A percentile compares a stretch with the other conserved stretches of the same genome.
These are phyloP conservation scores for Sordariomycetes sp. DNA, from an alignment of 2,329 filamentous ascomycete species.

Conservation along the genomic window DNA sequence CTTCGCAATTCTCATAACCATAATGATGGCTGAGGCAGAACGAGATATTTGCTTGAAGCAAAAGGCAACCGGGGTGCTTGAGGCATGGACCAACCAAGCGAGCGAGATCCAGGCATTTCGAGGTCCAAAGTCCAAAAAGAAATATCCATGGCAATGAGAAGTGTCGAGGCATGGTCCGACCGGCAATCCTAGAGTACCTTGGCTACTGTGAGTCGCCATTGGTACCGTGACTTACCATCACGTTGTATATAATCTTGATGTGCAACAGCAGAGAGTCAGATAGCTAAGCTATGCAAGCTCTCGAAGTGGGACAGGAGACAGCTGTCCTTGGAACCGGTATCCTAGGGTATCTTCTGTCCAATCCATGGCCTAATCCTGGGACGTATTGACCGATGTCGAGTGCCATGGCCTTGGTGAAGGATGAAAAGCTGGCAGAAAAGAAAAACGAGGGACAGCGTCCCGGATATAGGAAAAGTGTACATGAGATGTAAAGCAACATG, in stretches of 20 bases:
- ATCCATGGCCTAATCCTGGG: background rate
- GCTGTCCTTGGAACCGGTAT: background rate
- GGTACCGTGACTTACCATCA: background rate
- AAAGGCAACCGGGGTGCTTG: background rate
- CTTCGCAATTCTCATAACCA: background rate
- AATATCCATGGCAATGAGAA: background rate
- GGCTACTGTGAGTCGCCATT: background rate
- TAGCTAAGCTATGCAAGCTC: background rate
- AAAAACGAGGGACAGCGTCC: constrained; percentile 4
- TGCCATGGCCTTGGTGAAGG: background rate
- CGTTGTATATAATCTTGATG: background rate
- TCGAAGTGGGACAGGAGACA: background rate
- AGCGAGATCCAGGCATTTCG: background rate
- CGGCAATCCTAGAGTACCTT: background rate
- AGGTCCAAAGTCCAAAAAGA: background rate
- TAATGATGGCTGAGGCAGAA: background rate
- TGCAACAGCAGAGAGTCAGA: background rate
- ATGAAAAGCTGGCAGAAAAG: background rate
- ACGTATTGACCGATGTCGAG: background rate
- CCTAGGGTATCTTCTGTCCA: constrained; percentile 6
- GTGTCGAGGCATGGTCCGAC: background rate
- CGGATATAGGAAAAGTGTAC: constrained; percentile 9
- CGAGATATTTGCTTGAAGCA: background rate
- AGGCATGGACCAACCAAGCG: background rate
- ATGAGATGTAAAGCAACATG: constrained; percentile 3